These are phyloP conservation scores for Laetiporus sulphureus DNA, from an alignment of 1,284 basidiomycete genomes.

Conservation along the genomic window DNA sequence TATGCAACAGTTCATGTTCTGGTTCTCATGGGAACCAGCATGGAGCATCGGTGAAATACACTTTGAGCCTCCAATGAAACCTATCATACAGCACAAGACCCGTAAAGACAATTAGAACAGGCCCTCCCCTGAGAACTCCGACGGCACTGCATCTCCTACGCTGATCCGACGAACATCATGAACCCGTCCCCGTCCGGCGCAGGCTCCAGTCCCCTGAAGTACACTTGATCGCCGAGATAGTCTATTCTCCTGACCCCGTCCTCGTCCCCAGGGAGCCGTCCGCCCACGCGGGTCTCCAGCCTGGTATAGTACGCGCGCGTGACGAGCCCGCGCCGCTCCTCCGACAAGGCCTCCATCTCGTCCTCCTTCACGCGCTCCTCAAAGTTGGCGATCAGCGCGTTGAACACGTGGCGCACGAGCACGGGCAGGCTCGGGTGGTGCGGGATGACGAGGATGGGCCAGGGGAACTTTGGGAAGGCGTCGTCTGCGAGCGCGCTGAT, in stretches of 20 bases:
- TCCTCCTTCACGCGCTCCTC: constrained; percentile 31
- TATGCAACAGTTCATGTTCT: too few species aligned
- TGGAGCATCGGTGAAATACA: too few species aligned
- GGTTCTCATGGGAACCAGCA: too few species aligned
- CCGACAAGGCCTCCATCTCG: constrained; percentile 30
- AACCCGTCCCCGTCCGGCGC: constrained; percentile 43
- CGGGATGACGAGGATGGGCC: constrained; percentile 41
- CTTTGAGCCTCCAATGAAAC: too few species aligned
- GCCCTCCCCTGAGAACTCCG: too few species aligned
- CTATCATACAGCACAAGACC: too few species aligned
- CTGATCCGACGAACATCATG: constrained; percentile 42
- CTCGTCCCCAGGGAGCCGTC: constrained; percentile 9
- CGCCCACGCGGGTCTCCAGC: constrained; percentile 11
- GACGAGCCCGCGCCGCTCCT: constrained; percentile 25
- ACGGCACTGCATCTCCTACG: constrained; percentile 10
- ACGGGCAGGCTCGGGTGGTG: constrained; percentile 33
- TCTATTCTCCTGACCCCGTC: constrained; percentile 44
- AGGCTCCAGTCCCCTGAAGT: constrained; percentile 49
- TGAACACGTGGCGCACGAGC: constrained; percentile 43
- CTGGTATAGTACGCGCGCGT: constrained; percentile 25
- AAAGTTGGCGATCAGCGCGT: constrained; percentile 40
- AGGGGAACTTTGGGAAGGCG: constrained; percentile 36
- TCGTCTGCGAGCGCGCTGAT: constrained; percentile 47
- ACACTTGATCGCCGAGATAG: constrained; percentile 40
- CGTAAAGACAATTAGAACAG: too few species aligned